Evolutionary conservation across 805 yeast species (phyloP).

Genomic region (Barnettozyma botsteinii): DNA sequence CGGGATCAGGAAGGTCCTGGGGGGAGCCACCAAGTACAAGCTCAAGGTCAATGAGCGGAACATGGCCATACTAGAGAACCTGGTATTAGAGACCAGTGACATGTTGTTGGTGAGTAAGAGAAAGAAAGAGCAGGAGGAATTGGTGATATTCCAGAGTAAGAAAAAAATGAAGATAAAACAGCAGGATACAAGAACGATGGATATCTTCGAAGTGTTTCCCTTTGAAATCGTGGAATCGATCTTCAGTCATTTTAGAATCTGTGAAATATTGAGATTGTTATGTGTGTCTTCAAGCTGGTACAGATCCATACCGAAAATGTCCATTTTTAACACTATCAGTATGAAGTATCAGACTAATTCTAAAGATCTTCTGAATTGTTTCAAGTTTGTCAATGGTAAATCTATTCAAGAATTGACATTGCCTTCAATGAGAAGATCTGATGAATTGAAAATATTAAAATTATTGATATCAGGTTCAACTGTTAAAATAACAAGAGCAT

Average conservation of each 20-base stretch:
- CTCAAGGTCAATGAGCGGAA: constrained; percentile 10
- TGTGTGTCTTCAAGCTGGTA: constrained; percentile 18
- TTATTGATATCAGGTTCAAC: constrained; percentile 8
- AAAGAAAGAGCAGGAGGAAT: background rate
- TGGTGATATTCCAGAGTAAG: no score
- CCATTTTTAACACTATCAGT: constrained; percentile 14
- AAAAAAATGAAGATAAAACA: background rate
- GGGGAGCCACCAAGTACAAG: constrained; percentile 9
- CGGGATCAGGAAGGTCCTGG: constrained; percentile 3
- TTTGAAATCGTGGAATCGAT: constrained; percentile 10
- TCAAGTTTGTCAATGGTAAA: constrained; percentile 11
- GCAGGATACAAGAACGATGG: background rate
- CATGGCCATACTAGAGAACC: constrained; percentile 9
- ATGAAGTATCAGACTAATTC: constrained; percentile 10
- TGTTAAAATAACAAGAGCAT: constrained; percentile 5
- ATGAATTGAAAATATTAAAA: constrained; percentile 17
- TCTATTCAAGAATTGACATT: constrained; percentile 11
- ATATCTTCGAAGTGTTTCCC: constrained; percentile 7
- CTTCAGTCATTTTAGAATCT: background rate
- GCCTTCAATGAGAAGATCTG: constrained; percentile 16
- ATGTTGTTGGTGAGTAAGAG: background rate
- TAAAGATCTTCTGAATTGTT: constrained; percentile 17
- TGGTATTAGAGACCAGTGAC: background rate
- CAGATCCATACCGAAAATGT: constrained; percentile 6
- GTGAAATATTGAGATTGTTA: constrained; percentile 8